A percentile compares a stretch with the other conserved stretches of the same genome.
Evolutionary conservation across 306 rosid species (phyloP).

Genomic region (Ziziphus jujuba): DNA sequence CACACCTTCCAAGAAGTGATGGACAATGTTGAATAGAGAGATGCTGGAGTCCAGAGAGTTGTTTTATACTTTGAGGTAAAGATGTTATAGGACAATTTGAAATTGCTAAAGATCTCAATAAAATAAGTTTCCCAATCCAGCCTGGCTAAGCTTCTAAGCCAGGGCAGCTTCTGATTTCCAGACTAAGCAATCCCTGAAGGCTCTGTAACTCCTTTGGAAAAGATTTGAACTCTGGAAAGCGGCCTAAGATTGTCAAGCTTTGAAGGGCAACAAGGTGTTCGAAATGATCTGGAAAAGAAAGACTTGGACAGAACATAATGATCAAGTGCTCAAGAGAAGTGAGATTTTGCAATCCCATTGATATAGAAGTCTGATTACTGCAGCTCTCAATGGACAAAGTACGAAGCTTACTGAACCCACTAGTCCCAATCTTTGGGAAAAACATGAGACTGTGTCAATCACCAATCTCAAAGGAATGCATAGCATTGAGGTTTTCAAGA

Average conservation of each 20-base stretch:
- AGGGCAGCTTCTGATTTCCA: neutral
- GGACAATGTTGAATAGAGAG: slow-evolving; percentile 10
- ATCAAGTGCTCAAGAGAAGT: slow-evolving; percentile 15
- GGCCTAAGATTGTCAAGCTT: neutral
- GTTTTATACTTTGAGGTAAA: neutral
- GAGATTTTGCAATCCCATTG: slow-evolving; percentile 6
- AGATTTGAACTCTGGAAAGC: slow-evolving; percentile 10
- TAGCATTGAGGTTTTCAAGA: slow-evolving; percentile 9
- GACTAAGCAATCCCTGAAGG: neutral
- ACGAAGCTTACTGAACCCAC: slow-evolving; percentile 6
- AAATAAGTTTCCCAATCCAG: slow-evolving; percentile 14
- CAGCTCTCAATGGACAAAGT: slow-evolving; percentile 21
- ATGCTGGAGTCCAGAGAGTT: slow-evolving; percentile 13
- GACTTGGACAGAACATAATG: slow-evolving; percentile 14
- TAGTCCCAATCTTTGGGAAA: neutral
- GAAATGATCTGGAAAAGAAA: neutral
- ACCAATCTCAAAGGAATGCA: slow-evolving; percentile 3
- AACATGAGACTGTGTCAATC: neutral
- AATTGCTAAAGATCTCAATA: slow-evolving; percentile 1
- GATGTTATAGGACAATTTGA: neutral
- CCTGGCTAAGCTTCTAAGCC: slow-evolving; percentile 3
- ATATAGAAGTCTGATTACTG: neutral
- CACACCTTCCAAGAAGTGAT: neutral
- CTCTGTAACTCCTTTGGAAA: slow-evolving; percentile 2
- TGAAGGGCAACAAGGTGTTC: slow-evolving; percentile 12